Evolutionary conservation across 2,329 filamentous ascomycete genomes (phyloP), one percentile per base, ranked within the genome.

Genomic region (Fusarium pseudonygamai): DNA sequence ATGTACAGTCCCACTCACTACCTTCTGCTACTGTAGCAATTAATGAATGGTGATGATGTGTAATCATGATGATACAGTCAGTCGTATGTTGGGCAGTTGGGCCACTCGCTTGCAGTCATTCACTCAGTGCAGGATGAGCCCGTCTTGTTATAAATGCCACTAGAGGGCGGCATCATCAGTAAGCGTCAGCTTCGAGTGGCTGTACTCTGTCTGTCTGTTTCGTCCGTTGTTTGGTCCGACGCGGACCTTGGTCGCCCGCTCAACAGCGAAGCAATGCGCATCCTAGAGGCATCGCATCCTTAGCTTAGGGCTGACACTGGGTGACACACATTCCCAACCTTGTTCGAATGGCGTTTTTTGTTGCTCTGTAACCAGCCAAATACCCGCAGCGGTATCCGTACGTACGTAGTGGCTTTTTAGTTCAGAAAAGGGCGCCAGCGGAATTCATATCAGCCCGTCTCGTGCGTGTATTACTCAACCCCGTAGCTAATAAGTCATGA

Each of bases 221-320:
- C 55, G 67, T 64, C 71, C 71, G 67, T 58, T 63, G 46, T 60
- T 75, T 73, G 56, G 62, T 69, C 69, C 66, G 66, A 49, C 53
- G 22, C 39, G 43, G 39, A 40, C 24, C 55, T 58, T 36, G 34
- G 34, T 36, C 34, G 34, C 34, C 34, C 15, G 34, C 34, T 36
- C 34, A 36, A 36, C 34, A 36, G 34, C 34, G 34, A 36, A 36
- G 34, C 34, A 16, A 36, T 16, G 15, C 34, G 32, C 32, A 34
- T 28, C 26, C 26, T 28, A 28, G 26, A 28, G 26, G 30, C 12
- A 32, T 36, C 34, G 34, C 34, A 36, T 36, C 34, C 28, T 20
- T 37, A 53, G 28, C 50, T 64, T 76, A 76, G 74, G 74, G 74
- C 74, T 76, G 74, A 76, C 71, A 40, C 53, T 64, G 15, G 36